These are phyloP conservation scores for Plasmodium gonderi DNA, from an alignment of 169 alveolate genomes.

Conservation along the genomic window DNA sequence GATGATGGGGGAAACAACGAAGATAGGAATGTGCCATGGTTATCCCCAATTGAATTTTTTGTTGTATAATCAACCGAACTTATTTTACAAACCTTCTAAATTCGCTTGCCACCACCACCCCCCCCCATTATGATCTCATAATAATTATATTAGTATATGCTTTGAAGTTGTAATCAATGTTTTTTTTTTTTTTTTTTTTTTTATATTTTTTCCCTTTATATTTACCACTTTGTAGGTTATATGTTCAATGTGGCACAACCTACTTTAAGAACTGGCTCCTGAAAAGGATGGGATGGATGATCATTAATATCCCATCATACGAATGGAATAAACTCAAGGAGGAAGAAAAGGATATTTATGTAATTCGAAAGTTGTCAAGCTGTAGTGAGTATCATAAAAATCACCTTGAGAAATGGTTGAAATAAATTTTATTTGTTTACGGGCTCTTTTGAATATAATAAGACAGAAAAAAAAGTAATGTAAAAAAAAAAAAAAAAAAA, in stretches of 20 bases:
- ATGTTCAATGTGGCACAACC: slow-evolving; percentile 71
- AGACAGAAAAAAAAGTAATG: neutral
- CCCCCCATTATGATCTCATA: neutral
- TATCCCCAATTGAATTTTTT: neutral
- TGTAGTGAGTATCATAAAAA: neutral
- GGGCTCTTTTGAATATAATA: neutral
- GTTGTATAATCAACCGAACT: neutral
- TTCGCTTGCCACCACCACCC: no score
- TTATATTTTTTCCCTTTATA: neutral
- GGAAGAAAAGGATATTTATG: slow-evolving; percentile 18
- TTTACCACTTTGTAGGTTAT: slow-evolving; percentile 61
- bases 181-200: neutral
- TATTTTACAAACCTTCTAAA: neutral
- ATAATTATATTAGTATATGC: neutral
- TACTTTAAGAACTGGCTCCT: slow-evolving; percentile 45
- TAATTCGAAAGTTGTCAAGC: slow-evolving; percentile 26
- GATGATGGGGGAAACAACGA: neutral
- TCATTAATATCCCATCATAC: slow-evolving; percentile 31
- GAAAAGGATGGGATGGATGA: slow-evolving; percentile 37
- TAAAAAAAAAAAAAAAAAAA: no score
- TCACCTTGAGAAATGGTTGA: neutral
- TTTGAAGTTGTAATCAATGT: neutral
- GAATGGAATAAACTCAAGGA: slow-evolving; percentile 59
- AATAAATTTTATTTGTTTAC: neutral
- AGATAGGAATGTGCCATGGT: neutral